A percentile compares a stretch with the other conserved stretches of the same genome.
Evolutionary conservation across 495 filamentous ascomycete species (phyloP).

Genomic region (Penicillium mononematosum): DNA sequence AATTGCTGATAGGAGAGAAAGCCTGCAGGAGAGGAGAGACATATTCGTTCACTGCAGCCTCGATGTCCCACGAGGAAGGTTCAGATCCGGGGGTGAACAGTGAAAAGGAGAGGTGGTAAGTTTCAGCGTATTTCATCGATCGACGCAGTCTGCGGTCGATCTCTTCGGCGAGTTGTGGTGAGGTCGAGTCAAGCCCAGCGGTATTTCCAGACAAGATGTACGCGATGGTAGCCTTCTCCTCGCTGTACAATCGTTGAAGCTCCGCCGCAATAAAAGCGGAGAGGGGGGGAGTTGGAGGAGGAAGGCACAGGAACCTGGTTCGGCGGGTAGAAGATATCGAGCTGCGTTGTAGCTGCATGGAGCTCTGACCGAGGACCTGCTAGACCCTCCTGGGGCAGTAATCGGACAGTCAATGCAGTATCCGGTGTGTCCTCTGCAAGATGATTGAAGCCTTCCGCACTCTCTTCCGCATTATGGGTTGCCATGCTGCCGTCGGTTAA

Average conservation of each 20-base stretch:
- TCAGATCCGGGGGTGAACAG: constrained; percentile 75
- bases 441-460: not conserved
- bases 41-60: constrained; percentile 76
- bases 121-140: constrained; percentile 87
- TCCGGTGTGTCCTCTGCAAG: constrained; percentile 37
- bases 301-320: constrained; percentile 68
- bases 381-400: constrained; percentile 60
- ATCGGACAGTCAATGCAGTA: constrained; percentile 65
- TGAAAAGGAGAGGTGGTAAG: constrained; percentile 94
- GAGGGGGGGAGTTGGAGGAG: constrained; percentile 68
- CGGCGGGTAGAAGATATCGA: constrained; percentile 78
- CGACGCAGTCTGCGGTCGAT: constrained; percentile 66
- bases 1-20: constrained; percentile 82
- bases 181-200: constrained; percentile 33
- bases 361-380: constrained; percentile 57
- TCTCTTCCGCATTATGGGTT: constrained; percentile 7
- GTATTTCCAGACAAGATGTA: constrained; percentile 64
- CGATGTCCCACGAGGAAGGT: constrained; percentile 91
- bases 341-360: constrained; percentile 63
- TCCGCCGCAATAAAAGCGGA: constrained; percentile 78
- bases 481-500: constrained; percentile 49
- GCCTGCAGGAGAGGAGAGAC: constrained; percentile 76
- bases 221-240: constrained; percentile 87
- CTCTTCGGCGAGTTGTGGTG: constrained; percentile 47
- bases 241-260: constrained; percentile 74